Percentiles rank a stretch among this genome's conserved stretches.
Conservation (phyloP, 805 yeast species). For the Schwanniomyces polymorphus region DNA sequence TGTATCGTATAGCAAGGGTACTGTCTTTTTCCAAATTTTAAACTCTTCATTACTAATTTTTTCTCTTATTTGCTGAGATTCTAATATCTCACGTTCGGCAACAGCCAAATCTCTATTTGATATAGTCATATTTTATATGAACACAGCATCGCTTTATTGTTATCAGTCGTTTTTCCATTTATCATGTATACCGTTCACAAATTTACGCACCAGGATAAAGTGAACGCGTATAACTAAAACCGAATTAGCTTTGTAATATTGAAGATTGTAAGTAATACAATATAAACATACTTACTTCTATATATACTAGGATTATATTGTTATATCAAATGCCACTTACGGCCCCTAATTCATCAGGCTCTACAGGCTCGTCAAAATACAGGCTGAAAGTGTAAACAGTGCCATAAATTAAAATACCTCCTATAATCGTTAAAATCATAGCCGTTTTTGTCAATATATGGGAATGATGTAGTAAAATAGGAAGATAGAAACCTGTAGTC, state of each 20-base stretch:
- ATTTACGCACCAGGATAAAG: not conserved
- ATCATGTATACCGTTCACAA: not conserved
- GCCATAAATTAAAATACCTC: conserved; percentile 81
- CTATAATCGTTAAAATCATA: conserved; percentile 71
- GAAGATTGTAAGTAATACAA: too few species aligned
- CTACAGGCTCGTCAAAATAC: conserved; percentile 57
- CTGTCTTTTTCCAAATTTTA: conserved; percentile 79
- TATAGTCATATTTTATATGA: conserved; percentile 8
- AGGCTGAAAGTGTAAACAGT: conserved; percentile 81
- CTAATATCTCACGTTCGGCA: conserved; percentile 36
- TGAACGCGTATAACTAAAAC: not conserved
- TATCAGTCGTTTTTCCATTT: not conserved
- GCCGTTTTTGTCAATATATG: conserved; percentile 70
- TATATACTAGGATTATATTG: conserved; percentile 28
- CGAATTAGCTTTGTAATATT: not conserved
- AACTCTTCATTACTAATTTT: conserved; percentile 74
- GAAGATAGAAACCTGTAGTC: conserved; percentile 70
- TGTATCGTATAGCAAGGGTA: conserved; percentile 74
- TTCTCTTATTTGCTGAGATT: conserved; percentile 55
- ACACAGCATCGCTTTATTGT: not conserved
- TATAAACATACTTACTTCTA: conserved; percentile 12
- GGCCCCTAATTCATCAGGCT: conserved; percentile 23
- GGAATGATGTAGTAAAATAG: conserved; percentile 75
- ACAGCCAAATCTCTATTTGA: conserved; percentile 14
- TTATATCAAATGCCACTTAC: conserved; percentile 14